These are phyloP conservation scores for Leishmania tarentolae DNA, from an alignment of 208 protist genomes.

Conservation along the genomic window DNA sequence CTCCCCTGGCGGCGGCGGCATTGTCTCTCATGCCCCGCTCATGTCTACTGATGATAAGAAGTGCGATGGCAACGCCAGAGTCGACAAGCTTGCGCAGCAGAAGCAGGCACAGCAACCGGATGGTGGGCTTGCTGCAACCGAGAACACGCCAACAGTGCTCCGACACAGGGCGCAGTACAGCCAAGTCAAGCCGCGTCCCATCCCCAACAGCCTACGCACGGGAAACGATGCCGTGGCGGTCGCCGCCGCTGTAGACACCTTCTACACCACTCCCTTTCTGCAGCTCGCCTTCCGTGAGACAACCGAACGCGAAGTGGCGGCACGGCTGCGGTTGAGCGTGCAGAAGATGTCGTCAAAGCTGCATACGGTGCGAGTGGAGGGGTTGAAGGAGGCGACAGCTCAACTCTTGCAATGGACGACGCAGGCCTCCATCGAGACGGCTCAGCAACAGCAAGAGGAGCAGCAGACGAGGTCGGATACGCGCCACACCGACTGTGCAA, in stretches of 20 bases:
- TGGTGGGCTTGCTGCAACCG: conserved; percentile 10
- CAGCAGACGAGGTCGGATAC: neutral
- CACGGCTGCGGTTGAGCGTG: conserved; percentile 48
- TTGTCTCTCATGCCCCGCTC: conserved; percentile 5
- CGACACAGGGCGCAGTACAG: conserved; percentile 27
- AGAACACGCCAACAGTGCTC: conserved; percentile 11
- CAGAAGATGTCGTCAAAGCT: conserved; percentile 69
- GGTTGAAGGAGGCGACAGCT: conserved; percentile 57
- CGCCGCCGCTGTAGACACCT: conserved; percentile 16
- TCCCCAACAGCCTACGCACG: conserved; percentile 26
- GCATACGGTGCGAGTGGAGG: conserved; percentile 56
- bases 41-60: conserved; percentile 21
- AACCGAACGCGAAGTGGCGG: conserved; percentile 53
- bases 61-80: conserved; percentile 13
- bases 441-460: conserved; percentile 15
- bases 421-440: conserved; percentile 58
- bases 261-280: conserved; percentile 61
- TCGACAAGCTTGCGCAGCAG: conserved; percentile 7
- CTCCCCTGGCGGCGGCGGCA: neutral
- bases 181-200: neutral
- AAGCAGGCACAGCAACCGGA: conserved; percentile 3
- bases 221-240: conserved; percentile 11
- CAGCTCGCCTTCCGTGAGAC: conserved; percentile 52
- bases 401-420: conserved; percentile 50
- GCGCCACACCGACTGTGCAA: neutral